These are phyloP conservation scores for Phytophthora syringae DNA, from an alignment of 352 stramenopile species.

Conservation along the genomic window DNA sequence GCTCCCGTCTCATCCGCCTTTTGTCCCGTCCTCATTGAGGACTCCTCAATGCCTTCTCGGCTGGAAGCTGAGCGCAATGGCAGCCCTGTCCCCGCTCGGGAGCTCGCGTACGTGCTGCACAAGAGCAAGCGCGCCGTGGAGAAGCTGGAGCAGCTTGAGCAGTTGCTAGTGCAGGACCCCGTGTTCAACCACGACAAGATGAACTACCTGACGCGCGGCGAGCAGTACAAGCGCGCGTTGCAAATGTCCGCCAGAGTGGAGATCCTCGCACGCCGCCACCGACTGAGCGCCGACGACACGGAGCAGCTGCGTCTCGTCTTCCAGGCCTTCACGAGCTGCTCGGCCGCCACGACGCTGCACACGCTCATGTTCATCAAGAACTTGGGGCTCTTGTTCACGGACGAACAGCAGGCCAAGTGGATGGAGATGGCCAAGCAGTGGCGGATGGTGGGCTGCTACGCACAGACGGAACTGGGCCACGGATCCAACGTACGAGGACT, in stretches of 20 bases:
- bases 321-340: slow-evolving; percentile 61
- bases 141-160: slow-evolving; percentile 62
- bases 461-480: slow-evolving; percentile 96
- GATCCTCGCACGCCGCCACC: slow-evolving; percentile 58
- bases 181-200: slow-evolving; percentile 66
- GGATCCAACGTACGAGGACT: slow-evolving; percentile 79
- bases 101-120: slow-evolving; percentile 72
- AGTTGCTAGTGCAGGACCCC: slow-evolving; percentile 60
- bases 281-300: slow-evolving; percentile 61
- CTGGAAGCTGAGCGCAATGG: slow-evolving; percentile 50
- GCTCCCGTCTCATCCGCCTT: neutral
- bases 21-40: too few relatives aligned
- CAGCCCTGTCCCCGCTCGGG: slow-evolving; percentile 53
- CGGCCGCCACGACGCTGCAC: slow-evolving; percentile 64
- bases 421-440: slow-evolving; percentile 63
- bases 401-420: slow-evolving; percentile 70
- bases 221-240: slow-evolving; percentile 66
- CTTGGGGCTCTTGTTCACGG: slow-evolving; percentile 68
- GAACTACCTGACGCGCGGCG: slow-evolving; percentile 68
- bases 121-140: slow-evolving; percentile 58
- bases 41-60: slow-evolving; percentile 21
- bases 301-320: slow-evolving; percentile 62
- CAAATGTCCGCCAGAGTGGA: slow-evolving; percentile 67
- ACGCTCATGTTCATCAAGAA: slow-evolving; percentile 77
- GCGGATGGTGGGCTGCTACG: slow-evolving; percentile 91